Conservation (phyloP, 2,329 filamentous ascomycete genomes). For the Coniochaeta ligniaria region DNA sequence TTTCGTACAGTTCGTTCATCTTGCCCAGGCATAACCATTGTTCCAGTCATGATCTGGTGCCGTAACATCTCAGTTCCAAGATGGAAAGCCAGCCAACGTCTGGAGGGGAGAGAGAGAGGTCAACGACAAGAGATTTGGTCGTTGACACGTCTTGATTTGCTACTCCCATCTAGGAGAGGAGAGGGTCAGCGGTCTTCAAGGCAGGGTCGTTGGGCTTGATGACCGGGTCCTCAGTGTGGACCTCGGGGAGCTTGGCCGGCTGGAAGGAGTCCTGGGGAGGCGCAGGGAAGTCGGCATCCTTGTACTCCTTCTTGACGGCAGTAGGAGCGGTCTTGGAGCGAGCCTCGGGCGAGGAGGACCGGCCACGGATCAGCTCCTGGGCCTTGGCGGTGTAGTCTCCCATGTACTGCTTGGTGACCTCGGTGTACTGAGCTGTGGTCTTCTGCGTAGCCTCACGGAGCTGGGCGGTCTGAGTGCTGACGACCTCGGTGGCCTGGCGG, state of each 20-base stretch:
- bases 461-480: constrained; percentile 57
- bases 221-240: neutral
- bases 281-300: constrained; percentile 42
- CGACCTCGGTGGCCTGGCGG: constrained; percentile 46
- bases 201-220: constrained; percentile 11
- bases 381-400: constrained; percentile 63
- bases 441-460: constrained; percentile 54
- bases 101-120: neutral
- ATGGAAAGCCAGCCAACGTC: neutral
- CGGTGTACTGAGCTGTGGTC: constrained; percentile 55
- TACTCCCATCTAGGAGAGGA: constrained; percentile 7
- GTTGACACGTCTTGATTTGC: neutral
- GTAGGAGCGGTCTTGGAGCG: constrained; percentile 25
- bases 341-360: constrained; percentile 33
- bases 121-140: neutral
- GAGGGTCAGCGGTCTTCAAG: constrained; percentile 17
- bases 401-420: constrained; percentile 60
- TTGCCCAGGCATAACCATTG: neutral
- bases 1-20: neutral
- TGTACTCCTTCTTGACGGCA: constrained; percentile 17
- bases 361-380: constrained; percentile 52
- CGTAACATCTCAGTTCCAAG: neutral
- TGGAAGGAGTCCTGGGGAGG: constrained; percentile 21
- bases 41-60: neutral
- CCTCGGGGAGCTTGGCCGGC: neutral